A percentile compares a stretch with the other conserved stretches of the same genome.
These are phyloP conservation scores for Beauveria caledonica DNA, from an alignment of 2,329 filamentous ascomycete species.

Conservation along the genomic window DNA sequence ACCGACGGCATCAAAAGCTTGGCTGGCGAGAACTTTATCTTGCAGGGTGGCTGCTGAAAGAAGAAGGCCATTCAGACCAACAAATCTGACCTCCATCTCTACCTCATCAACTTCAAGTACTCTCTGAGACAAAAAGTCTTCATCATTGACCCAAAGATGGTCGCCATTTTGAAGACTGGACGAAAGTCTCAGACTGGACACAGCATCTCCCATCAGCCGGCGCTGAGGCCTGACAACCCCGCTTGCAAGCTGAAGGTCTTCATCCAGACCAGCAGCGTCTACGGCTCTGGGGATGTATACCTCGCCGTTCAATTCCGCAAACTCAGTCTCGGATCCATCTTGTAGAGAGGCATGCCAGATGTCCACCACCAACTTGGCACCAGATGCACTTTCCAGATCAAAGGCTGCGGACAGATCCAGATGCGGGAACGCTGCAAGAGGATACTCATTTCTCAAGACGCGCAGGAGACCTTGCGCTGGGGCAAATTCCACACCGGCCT, in stretches of 20 bases:
- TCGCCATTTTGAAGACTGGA: background rate
- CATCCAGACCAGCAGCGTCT: conserved; percentile 11
- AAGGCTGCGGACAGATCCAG: conserved; percentile 2
- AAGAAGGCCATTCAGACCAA: background rate
- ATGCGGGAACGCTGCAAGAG: conserved; percentile 7
- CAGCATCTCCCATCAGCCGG: background rate
- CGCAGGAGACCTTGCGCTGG: conserved; percentile 13
- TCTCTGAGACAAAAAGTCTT: background rate
- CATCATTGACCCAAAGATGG: background rate
- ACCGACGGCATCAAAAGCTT: background rate
- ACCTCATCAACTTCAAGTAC: background rate
- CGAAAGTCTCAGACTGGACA: background rate
- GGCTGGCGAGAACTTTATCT: background rate
- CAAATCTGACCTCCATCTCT: background rate
- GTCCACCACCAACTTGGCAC: background rate
- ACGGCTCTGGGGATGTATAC: conserved; percentile 12
- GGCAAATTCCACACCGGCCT: conserved; percentile 12
- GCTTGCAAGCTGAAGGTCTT: conserved; percentile 2
- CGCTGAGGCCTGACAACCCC: background rate
- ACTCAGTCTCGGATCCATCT: conserved; percentile 13
- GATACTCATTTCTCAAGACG: conserved; percentile 15
- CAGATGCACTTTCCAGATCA: background rate
- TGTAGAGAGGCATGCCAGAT: background rate
- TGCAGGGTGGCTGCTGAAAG: background rate
- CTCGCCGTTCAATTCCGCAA: conserved; percentile 9